Base-by-base conservation (phyloP, 225 moss, liverwort and hornwort genomes). In the Ulota crispa region DNA sequence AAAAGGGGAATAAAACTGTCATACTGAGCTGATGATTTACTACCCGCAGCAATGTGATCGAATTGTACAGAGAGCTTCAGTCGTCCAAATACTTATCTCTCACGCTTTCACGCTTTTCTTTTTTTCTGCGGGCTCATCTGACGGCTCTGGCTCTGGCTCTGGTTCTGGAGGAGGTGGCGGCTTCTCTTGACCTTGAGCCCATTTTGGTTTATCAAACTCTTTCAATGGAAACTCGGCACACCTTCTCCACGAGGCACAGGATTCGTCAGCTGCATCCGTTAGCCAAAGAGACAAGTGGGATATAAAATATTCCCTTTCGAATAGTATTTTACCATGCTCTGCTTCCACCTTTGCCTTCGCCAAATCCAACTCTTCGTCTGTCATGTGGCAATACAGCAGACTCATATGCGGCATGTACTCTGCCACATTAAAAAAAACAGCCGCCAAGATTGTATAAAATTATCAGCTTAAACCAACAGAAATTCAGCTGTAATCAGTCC, bases 391-490 rank as follows among this genome's bases (percentile, higher is more conserved):
- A 72, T 98, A 94, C 13, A 98, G 67, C 72, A 98, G 87, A 83
- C 98, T 98, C 86, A 98, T 59, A 62, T 98, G 98, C 60, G 98
- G 98, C 87, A 89, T 92, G 83, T 91, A 98, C 26, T 75, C 94
- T 97, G 93, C 26, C 83, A 80, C 62, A 83, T 10, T 4, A 83
- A 7, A 20, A 24, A 45, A 43, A n/a, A 21, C 28, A 61, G 37
- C 0, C 14, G 16, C 18, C 2, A 9, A 52, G 43, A 64, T 39
- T 64, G 15, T 45, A 15, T 19, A 54, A 27, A 3, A 57, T 64
- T 31, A 39, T 81, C 77, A 60, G 61, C 56, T 56, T 36, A 23
- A 34, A 57, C 45, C 7, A 76, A 28, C 70, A 77, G 41, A 68
- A 73, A 30, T 36, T 26, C 76, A 64, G 15, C 66, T 2, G 37